Base-by-base conservation (phyloP, 805 yeast genomes). In the Ogataea nakhonphanomensis region DNA sequence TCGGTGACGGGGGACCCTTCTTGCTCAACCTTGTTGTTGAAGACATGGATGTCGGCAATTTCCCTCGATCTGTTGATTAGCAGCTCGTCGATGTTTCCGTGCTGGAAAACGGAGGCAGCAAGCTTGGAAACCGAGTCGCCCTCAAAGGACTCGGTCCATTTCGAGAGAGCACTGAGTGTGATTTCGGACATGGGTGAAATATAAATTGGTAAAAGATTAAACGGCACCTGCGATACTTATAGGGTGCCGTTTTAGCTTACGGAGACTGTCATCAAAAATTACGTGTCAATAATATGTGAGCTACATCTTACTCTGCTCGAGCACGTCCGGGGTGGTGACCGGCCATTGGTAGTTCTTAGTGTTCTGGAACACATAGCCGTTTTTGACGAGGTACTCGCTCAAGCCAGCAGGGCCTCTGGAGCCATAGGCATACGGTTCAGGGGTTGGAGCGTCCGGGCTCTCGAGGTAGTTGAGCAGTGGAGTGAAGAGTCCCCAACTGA, bases 401-500 rank as follows among this genome's bases (percentile, higher is more conserved):
- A 89, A 73, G 17, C 67, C 70, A 40, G 66, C 65, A 36, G 99
- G 98, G 31, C 96, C 96, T 63, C 95, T 83, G 15, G 95, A 78
- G 23, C 98, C 98, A 63, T 93, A 91, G 11, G 91, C 76, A 61
- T 91, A 91, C 33, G 71, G 59, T 46, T 68, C 74, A 36, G 93
- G 90, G 13, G 63, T 54, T 43, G 93, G 91, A 37, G 78, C 83
- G 39, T 79, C 66, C 35, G 76, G 71, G 33, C 81, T 73, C 66
- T 91, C 98, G 43, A 93, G 71, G 63, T 76, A 73, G 46, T 93
- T 70, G 59, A 93, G 75, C 51, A 93, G 70, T 12, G 98, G 98
- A 13, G 98, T 93, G 72, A 91, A 93, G 44, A 93, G 70, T 53
- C 74, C 74, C 99, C 99, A 93, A 45, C 95, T 83, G 44, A 83